Evolutionary conservation across 306 rosid species (phyloP), one percentile per base, ranked within the genome.

Genomic region (Spatholobus suberectus): DNA sequence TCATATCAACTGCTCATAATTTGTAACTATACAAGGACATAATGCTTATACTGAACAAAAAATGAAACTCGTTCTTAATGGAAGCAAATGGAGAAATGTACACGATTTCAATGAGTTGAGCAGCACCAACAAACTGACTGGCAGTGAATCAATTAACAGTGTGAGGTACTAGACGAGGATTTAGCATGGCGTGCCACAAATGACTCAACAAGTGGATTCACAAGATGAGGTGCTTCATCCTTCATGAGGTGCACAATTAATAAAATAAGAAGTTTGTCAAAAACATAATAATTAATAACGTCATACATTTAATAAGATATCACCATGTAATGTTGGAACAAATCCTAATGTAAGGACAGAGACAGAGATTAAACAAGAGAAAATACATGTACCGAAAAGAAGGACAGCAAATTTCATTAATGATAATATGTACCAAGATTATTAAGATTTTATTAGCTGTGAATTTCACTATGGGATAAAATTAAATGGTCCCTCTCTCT

Each of bases 171-270:
- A 55, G 91, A 38, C 55, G 91, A 82, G 61, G 90, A 84, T 52
- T 86, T 69, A 81, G 93, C 88, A 85, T 95, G 98, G 69, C 95
- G 93, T n/a, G 92, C 93, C 83, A 93, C 98, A 75, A 95, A 95
- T 61, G 99, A 90, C 87, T 92, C 91, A 3, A 95, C 92, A 29
- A 93, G 92, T 41, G 96, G 97, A 78, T 95, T 95, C 85, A 95
- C 99, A 55, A 95, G 93, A 83, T 89, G 86, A 46, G 98, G 98
- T 51, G 99, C 97, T 89, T 95, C 99, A 73, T 95, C 98, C 98
- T 95, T 87, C 88, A 85, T 70, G 49, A 82, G 83, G 66, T 38
- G 44, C 75, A 67, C 37, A 79, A 37, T 63, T 27, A 73, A 52
- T 32, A 29, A 37, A 79, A 54, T 86, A 29, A 70, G 55, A 80